Conservation (phyloP, 495 filamentous ascomycete genomes). For the Aspergillus saccharolyticus region DNA sequence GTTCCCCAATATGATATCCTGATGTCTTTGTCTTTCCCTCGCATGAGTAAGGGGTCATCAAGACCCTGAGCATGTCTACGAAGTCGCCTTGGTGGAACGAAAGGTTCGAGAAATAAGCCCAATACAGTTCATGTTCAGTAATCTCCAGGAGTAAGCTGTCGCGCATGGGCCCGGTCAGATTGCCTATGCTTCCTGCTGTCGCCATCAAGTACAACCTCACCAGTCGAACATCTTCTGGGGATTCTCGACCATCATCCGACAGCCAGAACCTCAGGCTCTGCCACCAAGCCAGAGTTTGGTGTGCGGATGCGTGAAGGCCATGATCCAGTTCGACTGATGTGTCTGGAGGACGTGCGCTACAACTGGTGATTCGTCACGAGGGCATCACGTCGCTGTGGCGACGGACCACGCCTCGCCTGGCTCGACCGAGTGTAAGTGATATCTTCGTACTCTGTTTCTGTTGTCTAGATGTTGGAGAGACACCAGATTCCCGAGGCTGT, state of each 20-base stretch:
- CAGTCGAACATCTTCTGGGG: slow-evolving; percentile 18
- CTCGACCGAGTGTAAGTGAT: slow-evolving; percentile 14
- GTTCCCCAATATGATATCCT: no score
- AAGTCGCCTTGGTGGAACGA: background rate
- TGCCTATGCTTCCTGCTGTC: no score
- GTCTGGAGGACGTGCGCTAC: slow-evolving; percentile 16
- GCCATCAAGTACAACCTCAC: slow-evolving; percentile 7
- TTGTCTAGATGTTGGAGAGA: background rate
- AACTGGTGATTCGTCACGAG: slow-evolving; percentile 12
- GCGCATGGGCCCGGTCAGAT: no score
- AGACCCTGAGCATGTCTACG: background rate
- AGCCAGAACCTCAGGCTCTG: slow-evolving; percentile 21
- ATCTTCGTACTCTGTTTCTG: background rate
- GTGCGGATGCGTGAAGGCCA: slow-evolving; percentile 26
- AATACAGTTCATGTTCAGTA: no score
- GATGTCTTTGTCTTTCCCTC: background rate
- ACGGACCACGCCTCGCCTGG: slow-evolving; percentile 18
- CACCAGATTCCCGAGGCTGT: slow-evolving; percentile 7
- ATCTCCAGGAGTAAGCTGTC: no score
- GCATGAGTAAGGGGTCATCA: background rate
- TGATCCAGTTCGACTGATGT: slow-evolving; percentile 22
- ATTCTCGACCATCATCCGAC: slow-evolving; percentile 24
- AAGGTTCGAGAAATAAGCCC: background rate
- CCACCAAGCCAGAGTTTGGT: slow-evolving; percentile 26
- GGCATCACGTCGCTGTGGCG: slow-evolving; percentile 17